Base-by-base conservation (phyloP, 306 rosid species). In the Medicago lupulina region DNA sequence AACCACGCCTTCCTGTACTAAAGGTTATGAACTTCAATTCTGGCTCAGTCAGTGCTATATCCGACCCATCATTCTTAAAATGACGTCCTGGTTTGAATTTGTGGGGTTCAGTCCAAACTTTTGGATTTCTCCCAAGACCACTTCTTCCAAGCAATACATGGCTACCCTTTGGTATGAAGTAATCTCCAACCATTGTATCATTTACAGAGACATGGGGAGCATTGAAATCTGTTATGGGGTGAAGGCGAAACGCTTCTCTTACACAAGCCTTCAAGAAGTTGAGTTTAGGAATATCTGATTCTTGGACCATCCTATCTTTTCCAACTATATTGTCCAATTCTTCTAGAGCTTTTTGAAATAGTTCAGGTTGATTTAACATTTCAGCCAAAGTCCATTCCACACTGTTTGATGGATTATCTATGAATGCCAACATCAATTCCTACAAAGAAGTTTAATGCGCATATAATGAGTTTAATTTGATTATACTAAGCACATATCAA, bases 151-250 rank as follows among this genome's bases (percentile, higher is more conserved):
- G 57, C 9, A 84, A 0, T 15, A 88, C 73, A n/a, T 77, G 76
- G 6, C 88, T 86, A 0, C 87, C 87, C n/a, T 86, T 86, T 13
- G 87, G 86, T 60, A 86, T 83, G 10, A 81, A 60, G 76, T 83
- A 79, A 28, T 72, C 74, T 2, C 70, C 75, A 1, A 89, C 83
- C 0, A 50, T 5, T 2, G 67, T 43, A n/a, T 89, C 83, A 2
- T 44, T 9, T 10, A 17, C 67, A 0, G 87, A 1, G 9, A 79
- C 78, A 15, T 85, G 88, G 15, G 91, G 88, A 50, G 71, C 11
- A 50, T 61, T 81, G 7, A 89, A 85, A 0, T 83, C 65, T 0
- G 51, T 65, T n/a, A 87, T 16, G 0, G 89, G 91, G 17, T 87
- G 94, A 6, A 85, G 79, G 7, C 88, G 73, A 21, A 80, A 73